Evolutionary conservation across 139 green algal genomes (phyloP), one percentile per base, ranked within the genome.

Genomic region (Closterium sp.): DNA sequence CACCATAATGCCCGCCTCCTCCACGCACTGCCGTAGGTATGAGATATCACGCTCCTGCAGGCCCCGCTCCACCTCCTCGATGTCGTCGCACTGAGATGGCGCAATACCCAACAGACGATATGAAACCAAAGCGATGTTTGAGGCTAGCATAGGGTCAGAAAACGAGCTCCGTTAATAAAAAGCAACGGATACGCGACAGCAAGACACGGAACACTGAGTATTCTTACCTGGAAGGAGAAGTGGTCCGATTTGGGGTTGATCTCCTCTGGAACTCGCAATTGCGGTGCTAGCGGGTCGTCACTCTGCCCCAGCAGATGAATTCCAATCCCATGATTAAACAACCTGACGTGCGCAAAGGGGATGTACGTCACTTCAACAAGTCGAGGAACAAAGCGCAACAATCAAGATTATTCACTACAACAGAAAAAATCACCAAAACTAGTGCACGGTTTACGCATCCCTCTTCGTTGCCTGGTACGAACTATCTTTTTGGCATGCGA

Each of bases 171-270:
- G 38, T 64, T 64, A 6, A 21, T 8, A 64, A 86, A 12, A 34
- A 12, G 83, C 30, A 10, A 86, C 30, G 30, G 3, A 5, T 10
- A 34, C 30, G 9, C 0, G 30, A 25, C 6, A 33, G 23, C 12
- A 28, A 76, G 55, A 19, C 21, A 21, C 9, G 43, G 43, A 25
- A 66, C 43, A 25, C 1, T 66, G 43, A 6, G 55, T 76, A 28
- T 28, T 76, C 55, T 25, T 43, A 95, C 96, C 94, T 96, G 91
- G 93, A 98, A 98, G 34, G 85, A 95, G 25, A 98, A 87, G 87
- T 98, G 96, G 92, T 97, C 96, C 0, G 86, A 66, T 66, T 94
- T 95, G 6, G 96, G 96, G 28, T 97, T 81, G 30, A 98, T 97
- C 0, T 66, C 16, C 34, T 76, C 34, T 6, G 32, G 55, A 19